phyloP scores from a whole-genome alignment of 1,284 basidiomycete species.

The Heimioporus punctisporus region DNA sequence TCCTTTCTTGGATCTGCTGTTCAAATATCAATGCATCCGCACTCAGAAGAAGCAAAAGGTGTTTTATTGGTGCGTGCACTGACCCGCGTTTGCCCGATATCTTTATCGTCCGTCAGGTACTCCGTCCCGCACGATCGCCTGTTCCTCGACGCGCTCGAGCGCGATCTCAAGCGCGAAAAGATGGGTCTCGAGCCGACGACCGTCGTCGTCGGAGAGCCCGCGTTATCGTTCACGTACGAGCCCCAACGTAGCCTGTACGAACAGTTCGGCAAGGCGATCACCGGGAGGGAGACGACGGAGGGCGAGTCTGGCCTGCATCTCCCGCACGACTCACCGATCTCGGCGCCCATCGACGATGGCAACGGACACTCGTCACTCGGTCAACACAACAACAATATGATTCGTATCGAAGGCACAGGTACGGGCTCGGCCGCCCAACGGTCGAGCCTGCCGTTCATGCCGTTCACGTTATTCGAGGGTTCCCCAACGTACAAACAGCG shows the following conservation, averaged over 20 bases:
- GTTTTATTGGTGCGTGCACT: conserved; percentile 79
- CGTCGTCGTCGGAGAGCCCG: conserved; percentile 76
- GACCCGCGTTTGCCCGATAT: background rate
- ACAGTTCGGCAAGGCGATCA: conserved; percentile 70
- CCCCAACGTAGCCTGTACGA: conserved; percentile 84
- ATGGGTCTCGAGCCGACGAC: conserved; percentile 87
- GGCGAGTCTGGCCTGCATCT: conserved; percentile 48
- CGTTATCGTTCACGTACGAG: conserved; percentile 82
- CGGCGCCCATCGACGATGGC: conserved; percentile 12
- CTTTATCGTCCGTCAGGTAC: conserved; percentile 52
- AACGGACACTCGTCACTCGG: conserved; percentile 8
- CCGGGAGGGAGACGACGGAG: conserved; percentile 40
- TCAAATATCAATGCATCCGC: conserved; percentile 94
- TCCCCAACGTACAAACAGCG: conserved; percentile 86
- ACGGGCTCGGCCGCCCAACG: conserved; percentile 31
- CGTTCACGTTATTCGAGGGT: conserved; percentile 80
- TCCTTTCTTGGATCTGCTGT: conserved; percentile 90
- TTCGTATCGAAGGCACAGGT: conserved; percentile 28
- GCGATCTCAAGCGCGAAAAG: conserved; percentile 93
- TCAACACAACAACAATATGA: conserved; percentile 15
- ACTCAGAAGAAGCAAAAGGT: conserved; percentile 98
- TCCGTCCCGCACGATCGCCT: conserved; percentile 94
- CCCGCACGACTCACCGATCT: conserved; percentile 39
- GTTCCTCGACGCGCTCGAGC: conserved; percentile 92
- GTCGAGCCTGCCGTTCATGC: conserved; percentile 56